Evolutionary conservation across 179 eudicot genomes (phyloP), one percentile per base, ranked within the genome.

Genomic region (Patellifolia procumbens): DNA sequence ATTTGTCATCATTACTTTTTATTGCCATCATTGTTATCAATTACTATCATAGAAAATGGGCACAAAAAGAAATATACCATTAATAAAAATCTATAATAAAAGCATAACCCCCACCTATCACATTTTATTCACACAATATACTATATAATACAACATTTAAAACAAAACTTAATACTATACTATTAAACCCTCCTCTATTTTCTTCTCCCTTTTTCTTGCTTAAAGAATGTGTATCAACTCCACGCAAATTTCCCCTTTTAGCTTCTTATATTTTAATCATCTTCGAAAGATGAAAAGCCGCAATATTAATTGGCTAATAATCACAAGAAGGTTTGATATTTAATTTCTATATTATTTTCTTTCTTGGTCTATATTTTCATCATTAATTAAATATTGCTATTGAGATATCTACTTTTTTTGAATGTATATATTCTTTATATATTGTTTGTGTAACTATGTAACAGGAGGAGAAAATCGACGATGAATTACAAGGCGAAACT

Each of bases 401-500:
- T n/a, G n/a, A n/a, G n/a, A 19, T 19, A 52, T 63, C 20, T 8
- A 6, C 9, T 3, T 37, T 34, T 35, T 20, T 20, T 7, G 0
- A 64, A 20, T 37, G 4, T n/a, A 35, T 20, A 34, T 2, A 26
- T 24, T 58, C 2, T 1, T 34, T 2, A 9, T 67, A 2, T 26
- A 19, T 26, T 26, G 5, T 11, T 32, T 15, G 7, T 62, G 3
- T 12, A 62, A 32, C 10, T 9, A 42, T 53, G 34, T 45, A 81
- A 75, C 79, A 70, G 85, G 74, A 76, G 75, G 68, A 81, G 63
- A 75, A 48, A n/a, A 1, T 35, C n/a, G 68, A 24, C 76, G 26
- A 72, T 74, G 58, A 53, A 58, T 19, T 20, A 20, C 6, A 74
- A 31, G 60, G 64, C 58, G 22, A 69, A 56, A 67, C 17, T 64